Conservation (phyloP, 371 early-diverging fungal genomes). For the Encephalitozoon intestinalis region DNA sequence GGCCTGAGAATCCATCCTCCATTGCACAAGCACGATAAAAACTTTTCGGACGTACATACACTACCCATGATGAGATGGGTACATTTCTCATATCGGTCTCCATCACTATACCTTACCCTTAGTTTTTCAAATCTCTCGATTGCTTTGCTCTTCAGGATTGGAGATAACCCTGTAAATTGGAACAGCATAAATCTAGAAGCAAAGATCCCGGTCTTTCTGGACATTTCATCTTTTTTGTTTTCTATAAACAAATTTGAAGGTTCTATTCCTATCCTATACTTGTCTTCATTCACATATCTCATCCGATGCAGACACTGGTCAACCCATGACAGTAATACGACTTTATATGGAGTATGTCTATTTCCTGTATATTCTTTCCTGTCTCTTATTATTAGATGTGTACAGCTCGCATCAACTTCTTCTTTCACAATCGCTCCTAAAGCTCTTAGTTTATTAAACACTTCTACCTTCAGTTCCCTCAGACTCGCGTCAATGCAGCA, state of each 20-base stretch:
- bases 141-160: slow-evolving; percentile 46
- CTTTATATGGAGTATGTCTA: slow-evolving; percentile 10
- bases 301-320: slow-evolving; percentile 52
- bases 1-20: slow-evolving; percentile 57
- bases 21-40: slow-evolving; percentile 49
- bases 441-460: slow-evolving; percentile 48
- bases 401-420: slow-evolving; percentile 28
- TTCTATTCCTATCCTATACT: slow-evolving; percentile 25
- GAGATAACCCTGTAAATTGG: slow-evolving; percentile 58
- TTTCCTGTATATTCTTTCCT: slow-evolving; percentile 21
- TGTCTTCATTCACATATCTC: slow-evolving; percentile 43
- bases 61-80: slow-evolving; percentile 60
- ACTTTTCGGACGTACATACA: slow-evolving; percentile 56
- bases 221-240: neutral
- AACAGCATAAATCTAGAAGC: slow-evolving; percentile 32
- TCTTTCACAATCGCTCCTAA: slow-evolving; percentile 36
- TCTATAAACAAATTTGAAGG: neutral
- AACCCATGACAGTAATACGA: slow-evolving; percentile 45
- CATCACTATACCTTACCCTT: slow-evolving; percentile 34
- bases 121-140: slow-evolving; percentile 39
- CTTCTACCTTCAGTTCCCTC: neutral
- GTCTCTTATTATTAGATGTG: slow-evolving; percentile 47
- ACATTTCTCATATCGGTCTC: slow-evolving; percentile 46
- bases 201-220: neutral
- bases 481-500: slow-evolving; percentile 19